phyloP scores from a whole-genome alignment of 169 alveolate genomes.

The Amoebophrya sp. region DNA sequence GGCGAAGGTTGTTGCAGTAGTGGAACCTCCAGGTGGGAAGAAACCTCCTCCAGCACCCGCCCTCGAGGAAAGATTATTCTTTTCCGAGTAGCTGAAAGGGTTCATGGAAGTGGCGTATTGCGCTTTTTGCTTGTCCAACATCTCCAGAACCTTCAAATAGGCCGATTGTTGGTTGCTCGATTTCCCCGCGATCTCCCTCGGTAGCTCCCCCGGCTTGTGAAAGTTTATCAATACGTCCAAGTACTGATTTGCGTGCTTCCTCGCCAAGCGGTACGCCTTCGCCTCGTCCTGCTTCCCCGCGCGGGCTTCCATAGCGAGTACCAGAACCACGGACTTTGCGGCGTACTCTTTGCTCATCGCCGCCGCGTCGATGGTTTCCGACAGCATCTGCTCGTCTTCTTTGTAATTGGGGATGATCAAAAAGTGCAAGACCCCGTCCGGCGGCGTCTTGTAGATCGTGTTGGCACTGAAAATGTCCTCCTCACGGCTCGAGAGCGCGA shows the following conservation, averaged over 20 bases:
- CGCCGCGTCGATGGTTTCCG: neutral
- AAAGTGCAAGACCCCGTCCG: neutral
- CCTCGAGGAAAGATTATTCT: too few species aligned
- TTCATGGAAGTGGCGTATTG: too few species aligned
- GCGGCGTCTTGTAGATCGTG: too few species aligned
- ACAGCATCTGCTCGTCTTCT: neutral
- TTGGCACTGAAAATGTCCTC: too few species aligned
- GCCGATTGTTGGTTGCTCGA: neutral
- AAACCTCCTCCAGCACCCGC: too few species aligned
- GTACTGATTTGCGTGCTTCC: neutral
- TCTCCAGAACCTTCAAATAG: neutral
- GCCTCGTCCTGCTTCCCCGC: neutral
- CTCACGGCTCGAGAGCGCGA: too few species aligned
- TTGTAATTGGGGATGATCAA: neutral
- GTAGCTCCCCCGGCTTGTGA: neutral
- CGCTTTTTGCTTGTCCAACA: too few species aligned
- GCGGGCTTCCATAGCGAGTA: neutral
- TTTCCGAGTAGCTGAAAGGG: too few species aligned
- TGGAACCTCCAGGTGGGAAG: too few species aligned
- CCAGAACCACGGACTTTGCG: neutral
- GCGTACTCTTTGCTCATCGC: neutral
- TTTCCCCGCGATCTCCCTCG: neutral
- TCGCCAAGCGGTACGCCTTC: neutral
- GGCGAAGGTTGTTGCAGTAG: too few species aligned
- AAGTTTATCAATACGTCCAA: neutral